Conservation (phyloP, 306 rosid species). For the Sesbania bispinosa region DNA sequence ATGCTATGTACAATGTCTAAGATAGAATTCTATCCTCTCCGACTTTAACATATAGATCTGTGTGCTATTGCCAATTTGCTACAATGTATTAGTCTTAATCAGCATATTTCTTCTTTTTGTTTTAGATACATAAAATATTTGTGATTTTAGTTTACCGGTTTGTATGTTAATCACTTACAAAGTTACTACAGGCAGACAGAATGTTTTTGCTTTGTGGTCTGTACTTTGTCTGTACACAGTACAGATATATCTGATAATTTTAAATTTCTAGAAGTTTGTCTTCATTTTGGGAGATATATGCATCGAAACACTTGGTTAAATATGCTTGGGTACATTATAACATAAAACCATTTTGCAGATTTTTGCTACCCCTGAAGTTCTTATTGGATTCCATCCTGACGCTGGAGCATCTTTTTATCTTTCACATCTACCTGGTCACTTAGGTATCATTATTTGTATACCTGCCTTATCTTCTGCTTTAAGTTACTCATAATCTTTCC, state of each 20-base stretch:
- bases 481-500: not conserved
- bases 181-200: not conserved
- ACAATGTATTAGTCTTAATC: not conserved
- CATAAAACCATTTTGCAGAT: slow-evolving; percentile 44
- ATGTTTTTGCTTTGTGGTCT: not conserved
- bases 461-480: not conserved
- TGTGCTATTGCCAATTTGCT: not conserved
- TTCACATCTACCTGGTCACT: slow-evolving; percentile 80
- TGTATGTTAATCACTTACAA: not conserved
- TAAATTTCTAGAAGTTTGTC: slow-evolving; percentile 3
- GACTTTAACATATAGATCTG: not conserved
- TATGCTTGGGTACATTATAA: slow-evolving; percentile 14
- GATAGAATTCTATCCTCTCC: not conserved
- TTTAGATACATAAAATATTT: not conserved
- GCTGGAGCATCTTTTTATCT: slow-evolving; percentile 95
- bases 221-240: not conserved
- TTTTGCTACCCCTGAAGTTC: slow-evolving; percentile 93
- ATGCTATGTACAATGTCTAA: too few species aligned
- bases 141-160: not conserved
- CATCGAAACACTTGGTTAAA: not conserved
- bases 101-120: not conserved
- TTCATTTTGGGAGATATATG: slow-evolving; percentile 6
- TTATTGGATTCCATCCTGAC: slow-evolving; percentile 95
- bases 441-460: slow-evolving; percentile 48
- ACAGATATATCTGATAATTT: not conserved